A percentile compares a stretch with the other conserved stretches of the same genome.
These are phyloP conservation scores for Dendrocalamus sinicus DNA, from an alignment of 176 grass and related monocot genomes.

Conservation along the genomic window DNA sequence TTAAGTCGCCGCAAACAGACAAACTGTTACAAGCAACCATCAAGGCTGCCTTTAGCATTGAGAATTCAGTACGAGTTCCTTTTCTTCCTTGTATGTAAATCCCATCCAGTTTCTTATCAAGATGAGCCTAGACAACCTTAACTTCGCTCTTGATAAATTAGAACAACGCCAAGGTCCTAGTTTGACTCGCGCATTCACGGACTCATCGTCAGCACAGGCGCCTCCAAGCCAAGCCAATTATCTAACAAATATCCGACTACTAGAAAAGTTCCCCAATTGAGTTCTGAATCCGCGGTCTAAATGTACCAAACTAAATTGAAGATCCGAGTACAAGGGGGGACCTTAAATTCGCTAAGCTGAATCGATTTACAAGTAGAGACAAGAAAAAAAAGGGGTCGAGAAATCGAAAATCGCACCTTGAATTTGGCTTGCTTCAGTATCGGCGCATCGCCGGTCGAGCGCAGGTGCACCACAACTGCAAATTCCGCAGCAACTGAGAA, in stretches of 20 bases:
- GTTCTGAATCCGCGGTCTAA: not conserved
- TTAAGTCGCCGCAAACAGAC: not conserved
- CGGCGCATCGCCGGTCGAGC: slow-evolving; percentile 71
- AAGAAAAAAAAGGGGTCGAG: not conserved
- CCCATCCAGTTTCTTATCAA: not conserved
- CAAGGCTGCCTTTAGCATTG: not conserved
- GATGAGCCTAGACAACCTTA: not conserved
- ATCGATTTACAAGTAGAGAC: not conserved
- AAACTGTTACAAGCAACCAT: not conserved
- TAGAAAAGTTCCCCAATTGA: not conserved
- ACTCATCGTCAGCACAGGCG: not conserved
- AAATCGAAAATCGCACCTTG: slow-evolving; percentile 47
- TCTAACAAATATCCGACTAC: not conserved
- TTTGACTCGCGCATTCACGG: not conserved
- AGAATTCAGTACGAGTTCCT: not conserved
- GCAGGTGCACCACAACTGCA: slow-evolving; percentile 78
- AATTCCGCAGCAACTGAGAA: not conserved
- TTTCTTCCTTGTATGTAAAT: not conserved
- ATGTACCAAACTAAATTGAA: not conserved
- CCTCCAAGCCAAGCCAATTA: not conserved
- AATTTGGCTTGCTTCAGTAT: slow-evolving; percentile 88
- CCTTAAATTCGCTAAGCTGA: not conserved
- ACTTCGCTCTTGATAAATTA: not conserved
- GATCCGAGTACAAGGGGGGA: not conserved
- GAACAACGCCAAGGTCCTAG: not conserved